A percentile compares a stretch with the other conserved stretches of the same genome.
These are phyloP conservation scores for Rhizophagus clarus DNA, from an alignment of 192 early-diverging fungal species.

Conservation along the genomic window DNA sequence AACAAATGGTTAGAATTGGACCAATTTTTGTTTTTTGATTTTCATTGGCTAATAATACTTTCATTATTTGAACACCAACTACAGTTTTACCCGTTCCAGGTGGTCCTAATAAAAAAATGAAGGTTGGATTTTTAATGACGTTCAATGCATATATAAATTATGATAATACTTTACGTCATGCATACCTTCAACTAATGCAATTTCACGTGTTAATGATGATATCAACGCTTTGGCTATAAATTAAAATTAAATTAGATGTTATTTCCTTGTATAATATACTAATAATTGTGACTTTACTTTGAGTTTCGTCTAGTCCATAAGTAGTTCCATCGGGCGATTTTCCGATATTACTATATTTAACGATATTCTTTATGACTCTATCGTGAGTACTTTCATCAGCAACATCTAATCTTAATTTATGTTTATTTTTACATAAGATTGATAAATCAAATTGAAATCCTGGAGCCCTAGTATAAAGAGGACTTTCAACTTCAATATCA, in stretches of 20 bases:
- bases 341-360: background rate
- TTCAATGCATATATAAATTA: no score
- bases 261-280: no score
- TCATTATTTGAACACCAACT: conserved; percentile 55
- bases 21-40: conserved; percentile 37
- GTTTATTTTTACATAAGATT: background rate
- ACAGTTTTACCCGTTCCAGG: conserved; percentile 56
- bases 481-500: background rate
- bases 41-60: conserved; percentile 35
- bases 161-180: no score
- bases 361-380: background rate
- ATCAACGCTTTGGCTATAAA: conserved; percentile 42
- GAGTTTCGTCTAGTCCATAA: background rate
- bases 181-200: conserved; percentile 54
- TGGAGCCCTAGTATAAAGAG: conserved; percentile 14
- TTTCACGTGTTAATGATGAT: conserved; percentile 46
- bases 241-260: background rate
- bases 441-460: conserved; percentile 1
- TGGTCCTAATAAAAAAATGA: conserved; percentile 22
- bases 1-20: conserved; percentile 57
- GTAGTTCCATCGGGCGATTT: no score
- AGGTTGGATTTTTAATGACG: no score
- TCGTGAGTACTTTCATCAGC: background rate
- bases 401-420: background rate
- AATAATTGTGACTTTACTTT: no score